These are phyloP conservation scores for Neofusicoccum ribis DNA, from an alignment of 2,329 filamentous ascomycete genomes.

Conservation along the genomic window DNA sequence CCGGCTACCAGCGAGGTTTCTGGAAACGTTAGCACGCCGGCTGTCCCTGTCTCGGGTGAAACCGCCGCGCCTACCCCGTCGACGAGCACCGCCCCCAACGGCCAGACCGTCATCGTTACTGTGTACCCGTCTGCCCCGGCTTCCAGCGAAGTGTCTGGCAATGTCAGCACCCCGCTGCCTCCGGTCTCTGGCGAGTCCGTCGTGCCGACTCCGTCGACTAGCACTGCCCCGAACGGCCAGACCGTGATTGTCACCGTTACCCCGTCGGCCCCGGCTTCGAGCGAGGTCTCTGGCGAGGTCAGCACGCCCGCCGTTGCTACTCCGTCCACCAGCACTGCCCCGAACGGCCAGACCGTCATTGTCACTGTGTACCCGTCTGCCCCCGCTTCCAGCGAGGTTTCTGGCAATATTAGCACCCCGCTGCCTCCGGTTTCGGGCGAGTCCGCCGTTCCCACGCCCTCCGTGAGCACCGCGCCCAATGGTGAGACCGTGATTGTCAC, in stretches of 20 bases:
- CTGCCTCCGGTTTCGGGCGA: background rate
- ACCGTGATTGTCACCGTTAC: background rate
- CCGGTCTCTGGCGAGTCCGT: background rate
- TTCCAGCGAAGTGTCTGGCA: background rate
- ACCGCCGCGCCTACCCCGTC: background rate
- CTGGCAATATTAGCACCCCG: background rate
- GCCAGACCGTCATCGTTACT: background rate
- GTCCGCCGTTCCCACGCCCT: background rate
- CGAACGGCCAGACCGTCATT: background rate
- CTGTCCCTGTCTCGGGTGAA: background rate
- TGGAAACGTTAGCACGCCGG: background rate
- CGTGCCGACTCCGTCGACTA: background rate
- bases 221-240: background rate
- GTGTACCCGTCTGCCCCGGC: background rate
- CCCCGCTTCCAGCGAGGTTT: background rate
- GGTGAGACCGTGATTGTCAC: slow-evolving; percentile 1
- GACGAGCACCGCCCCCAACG: background rate
- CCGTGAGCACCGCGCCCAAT: background rate
- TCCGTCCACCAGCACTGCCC: background rate
- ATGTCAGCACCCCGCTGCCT: background rate
- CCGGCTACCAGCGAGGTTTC: background rate
- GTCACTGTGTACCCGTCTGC: background rate
- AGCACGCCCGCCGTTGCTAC: slow-evolving; percentile 15
- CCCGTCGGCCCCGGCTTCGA: background rate
- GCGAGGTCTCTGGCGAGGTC: background rate